Percentiles rank a stretch among this genome's conserved stretches.
These are phyloP conservation scores for Diaporthe australafricana DNA, from an alignment of 2,329 filamentous ascomycete genomes.

Conservation along the genomic window DNA sequence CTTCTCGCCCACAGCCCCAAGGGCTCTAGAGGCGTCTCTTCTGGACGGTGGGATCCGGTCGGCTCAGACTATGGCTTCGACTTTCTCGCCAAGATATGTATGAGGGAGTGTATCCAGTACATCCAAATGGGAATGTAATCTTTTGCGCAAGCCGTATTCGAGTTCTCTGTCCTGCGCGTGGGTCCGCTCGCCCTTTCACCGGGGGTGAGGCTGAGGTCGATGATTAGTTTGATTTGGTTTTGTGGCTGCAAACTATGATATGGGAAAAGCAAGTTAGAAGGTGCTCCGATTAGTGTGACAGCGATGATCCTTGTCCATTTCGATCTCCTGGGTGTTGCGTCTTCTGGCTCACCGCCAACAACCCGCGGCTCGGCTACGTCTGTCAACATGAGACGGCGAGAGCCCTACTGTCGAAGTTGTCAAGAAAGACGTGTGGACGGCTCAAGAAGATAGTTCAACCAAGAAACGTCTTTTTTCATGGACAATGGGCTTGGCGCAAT, in stretches of 20 bases:
- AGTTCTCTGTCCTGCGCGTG: background rate
- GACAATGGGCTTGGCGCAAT: background rate
- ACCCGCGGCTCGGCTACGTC: constrained; percentile 14
- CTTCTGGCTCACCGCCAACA: constrained; percentile 15
- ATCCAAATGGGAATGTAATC: constrained; percentile 1
- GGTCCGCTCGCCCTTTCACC: background rate
- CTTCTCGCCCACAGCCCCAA: constrained; percentile 1
- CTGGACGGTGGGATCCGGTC: constrained; percentile 22
- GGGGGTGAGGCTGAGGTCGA: constrained; percentile 1
- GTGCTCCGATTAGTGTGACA: background rate
- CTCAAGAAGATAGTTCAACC: background rate
- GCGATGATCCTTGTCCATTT: constrained; percentile 4
- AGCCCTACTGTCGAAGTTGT: background rate
- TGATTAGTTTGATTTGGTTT: background rate
- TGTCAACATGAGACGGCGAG: constrained; percentile 11
- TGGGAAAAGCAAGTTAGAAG: constrained; percentile 7
- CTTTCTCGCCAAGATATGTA: constrained; percentile 5
- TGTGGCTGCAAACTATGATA: constrained; percentile 22
- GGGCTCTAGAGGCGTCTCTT: background rate
- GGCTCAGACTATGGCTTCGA: background rate
- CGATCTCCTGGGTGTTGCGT: background rate
- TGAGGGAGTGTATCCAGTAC: background rate
- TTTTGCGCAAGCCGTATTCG: constrained; percentile 17
- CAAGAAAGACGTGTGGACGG: background rate
- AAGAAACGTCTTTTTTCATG: background rate